Conservation (phyloP, 768 basidiomycete species). For the Lactifluus subvellereus region DNA sequence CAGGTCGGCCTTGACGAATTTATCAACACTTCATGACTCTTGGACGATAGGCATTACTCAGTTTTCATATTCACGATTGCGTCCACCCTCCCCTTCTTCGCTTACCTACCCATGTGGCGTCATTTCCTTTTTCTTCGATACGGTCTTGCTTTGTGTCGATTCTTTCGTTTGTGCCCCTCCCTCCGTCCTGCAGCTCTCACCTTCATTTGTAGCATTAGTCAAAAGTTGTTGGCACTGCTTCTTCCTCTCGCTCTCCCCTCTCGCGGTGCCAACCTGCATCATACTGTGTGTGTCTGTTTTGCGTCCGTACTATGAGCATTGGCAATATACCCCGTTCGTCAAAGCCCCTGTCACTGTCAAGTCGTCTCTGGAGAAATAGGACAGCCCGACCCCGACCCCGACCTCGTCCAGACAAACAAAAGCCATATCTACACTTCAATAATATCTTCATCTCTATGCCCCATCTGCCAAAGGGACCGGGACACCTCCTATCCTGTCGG, state of each 20-base stretch:
- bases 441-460: too few species aligned
- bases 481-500: constrained; percentile 4
- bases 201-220: constrained; percentile 23
- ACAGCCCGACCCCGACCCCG: neutral
- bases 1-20: constrained; percentile 19
- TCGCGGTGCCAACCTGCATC: constrained; percentile 6
- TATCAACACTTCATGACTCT: constrained; percentile 7
- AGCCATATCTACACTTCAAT: too few species aligned
- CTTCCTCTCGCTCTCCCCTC: neutral
- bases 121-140: neutral
- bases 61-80: neutral
- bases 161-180: constrained; percentile 4
- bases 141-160: neutral
- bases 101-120: constrained; percentile 1
- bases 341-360: neutral
- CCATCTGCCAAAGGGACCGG: neutral
- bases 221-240: constrained; percentile 11
- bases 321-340: constrained; percentile 9
- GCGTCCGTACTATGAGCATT: constrained; percentile 5
- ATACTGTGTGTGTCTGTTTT: constrained; percentile 8
- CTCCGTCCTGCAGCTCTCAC: constrained; percentile 10
- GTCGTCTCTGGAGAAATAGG: too few species aligned
- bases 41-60: constrained; percentile 1
- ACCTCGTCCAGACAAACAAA: neutral
- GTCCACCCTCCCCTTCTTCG: neutral